Conservation (phyloP, 805 yeast genomes). For the Maudiozyma pseudohumilis region DNA sequence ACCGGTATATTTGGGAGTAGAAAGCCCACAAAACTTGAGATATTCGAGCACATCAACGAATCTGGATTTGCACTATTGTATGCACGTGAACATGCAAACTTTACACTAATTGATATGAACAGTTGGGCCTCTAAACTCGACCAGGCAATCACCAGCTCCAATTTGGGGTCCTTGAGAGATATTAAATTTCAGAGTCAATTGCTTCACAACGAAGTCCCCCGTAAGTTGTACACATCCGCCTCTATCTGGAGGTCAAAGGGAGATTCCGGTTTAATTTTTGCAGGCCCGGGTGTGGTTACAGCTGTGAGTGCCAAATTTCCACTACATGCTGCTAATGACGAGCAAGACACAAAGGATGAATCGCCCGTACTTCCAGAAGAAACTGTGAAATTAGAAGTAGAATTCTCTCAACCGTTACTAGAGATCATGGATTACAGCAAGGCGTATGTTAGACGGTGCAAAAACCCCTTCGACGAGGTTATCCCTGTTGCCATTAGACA, state of each 20-base stretch:
- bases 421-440: constrained; percentile 15
- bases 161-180: constrained; percentile 9
- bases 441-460: constrained; percentile 9
- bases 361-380: not conserved
- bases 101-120: constrained; percentile 7
- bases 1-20: no score
- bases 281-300: not conserved
- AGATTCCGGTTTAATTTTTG: constrained; percentile 4
- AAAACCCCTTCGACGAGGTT: constrained; percentile 11
- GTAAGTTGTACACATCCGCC: constrained; percentile 1
- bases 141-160: constrained; percentile 12
- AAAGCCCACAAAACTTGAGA: no score
- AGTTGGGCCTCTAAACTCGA: constrained; percentile 15
- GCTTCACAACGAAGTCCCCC: not conserved
- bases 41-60: not conserved
- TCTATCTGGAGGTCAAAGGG: constrained; percentile 8
- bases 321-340: not conserved
- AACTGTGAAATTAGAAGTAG: constrained; percentile 5
- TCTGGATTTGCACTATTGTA: not conserved
- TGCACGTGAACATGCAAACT: no score
- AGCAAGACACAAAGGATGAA: not conserved
- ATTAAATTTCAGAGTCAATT: constrained; percentile 11
- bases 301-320: not conserved
- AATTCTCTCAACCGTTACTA: constrained; percentile 15
- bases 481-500: constrained; percentile 20